Conservation (phyloP, 2,329 filamentous ascomycete genomes). For the Phaeosphaeriaceae sp. region DNA sequence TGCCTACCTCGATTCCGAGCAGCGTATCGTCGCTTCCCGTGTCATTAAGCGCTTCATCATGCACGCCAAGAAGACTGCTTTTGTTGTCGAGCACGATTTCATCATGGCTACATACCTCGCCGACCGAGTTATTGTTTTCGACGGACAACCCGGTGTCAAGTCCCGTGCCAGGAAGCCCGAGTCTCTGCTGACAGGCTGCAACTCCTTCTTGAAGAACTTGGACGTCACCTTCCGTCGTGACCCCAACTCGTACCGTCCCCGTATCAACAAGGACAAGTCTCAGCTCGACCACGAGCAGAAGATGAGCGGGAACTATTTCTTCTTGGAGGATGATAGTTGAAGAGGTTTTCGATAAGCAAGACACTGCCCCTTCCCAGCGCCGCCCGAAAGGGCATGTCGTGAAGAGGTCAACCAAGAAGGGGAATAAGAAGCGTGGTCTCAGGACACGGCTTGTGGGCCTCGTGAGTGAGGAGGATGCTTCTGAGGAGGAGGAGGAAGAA, state of each 20-base stretch:
- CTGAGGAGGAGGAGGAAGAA: slow-evolving; percentile 68
- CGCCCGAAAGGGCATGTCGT: slow-evolving; percentile 50
- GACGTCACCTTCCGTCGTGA: slow-evolving; percentile 99
- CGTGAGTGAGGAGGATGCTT: slow-evolving; percentile 62
- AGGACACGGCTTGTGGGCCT: slow-evolving; percentile 41
- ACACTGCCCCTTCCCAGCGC: slow-evolving; percentile 44
- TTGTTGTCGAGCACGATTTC: slow-evolving; percentile 99
- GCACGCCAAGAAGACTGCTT: slow-evolving; percentile 99
- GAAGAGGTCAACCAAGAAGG: slow-evolving; percentile 46
- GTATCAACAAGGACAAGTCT: slow-evolving; percentile 97
- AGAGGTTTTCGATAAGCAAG: slow-evolving; percentile 65
- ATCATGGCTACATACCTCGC: slow-evolving; percentile 89
- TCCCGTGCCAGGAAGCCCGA: slow-evolving; percentile 89
- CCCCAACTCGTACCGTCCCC: slow-evolving; percentile 91
- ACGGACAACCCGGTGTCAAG: slow-evolving; percentile 88
- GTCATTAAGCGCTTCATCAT: slow-evolving; percentile 99
- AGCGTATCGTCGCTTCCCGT: slow-evolving; percentile 95
- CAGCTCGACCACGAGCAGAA: slow-evolving; percentile 99
- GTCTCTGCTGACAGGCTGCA: slow-evolving; percentile 93
- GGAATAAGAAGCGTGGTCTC: slow-evolving; percentile 44
- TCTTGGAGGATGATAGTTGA: slow-evolving; percentile 86
- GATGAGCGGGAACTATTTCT: slow-evolving; percentile 92
- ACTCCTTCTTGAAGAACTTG: slow-evolving; percentile 93
- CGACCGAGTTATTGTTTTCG: slow-evolving; percentile 98
- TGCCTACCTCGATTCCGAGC: slow-evolving; percentile 92